Evolutionary conservation across 208 protist genomes (phyloP).

Genomic region (Porcisia deanei): DNA sequence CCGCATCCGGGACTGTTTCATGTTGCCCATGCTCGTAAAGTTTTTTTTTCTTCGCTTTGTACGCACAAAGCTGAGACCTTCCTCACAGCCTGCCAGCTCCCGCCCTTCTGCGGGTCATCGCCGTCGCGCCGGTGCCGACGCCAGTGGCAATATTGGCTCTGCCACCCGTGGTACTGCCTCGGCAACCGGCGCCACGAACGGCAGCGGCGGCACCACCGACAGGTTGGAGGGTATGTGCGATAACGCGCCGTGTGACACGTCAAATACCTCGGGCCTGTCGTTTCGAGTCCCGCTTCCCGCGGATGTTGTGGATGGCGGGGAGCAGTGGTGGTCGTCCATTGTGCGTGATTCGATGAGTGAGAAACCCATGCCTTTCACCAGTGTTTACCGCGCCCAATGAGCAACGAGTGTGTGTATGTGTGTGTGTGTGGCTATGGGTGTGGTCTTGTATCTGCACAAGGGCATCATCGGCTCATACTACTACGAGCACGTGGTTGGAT

Average conservation of each 20-base stretch:
- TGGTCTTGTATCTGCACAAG: neutral
- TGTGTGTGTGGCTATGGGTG: neutral
- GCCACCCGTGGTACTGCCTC: neutral
- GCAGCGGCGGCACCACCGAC: neutral
- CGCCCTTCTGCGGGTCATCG: conserved; percentile 8
- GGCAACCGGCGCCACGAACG: neutral
- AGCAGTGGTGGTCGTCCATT: conserved; percentile 42
- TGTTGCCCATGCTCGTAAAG: conserved; percentile 62
- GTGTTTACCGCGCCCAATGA: conserved; percentile 6
- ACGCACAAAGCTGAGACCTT: conserved; percentile 37
- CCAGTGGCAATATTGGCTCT: neutral
- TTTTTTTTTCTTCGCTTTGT: conserved; percentile 71
- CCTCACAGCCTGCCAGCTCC: neutral
- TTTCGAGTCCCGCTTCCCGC: conserved; percentile 66
- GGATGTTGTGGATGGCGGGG: conserved; percentile 64
- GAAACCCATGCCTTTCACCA: conserved; percentile 19
- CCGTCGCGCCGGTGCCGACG: conserved; percentile 5
- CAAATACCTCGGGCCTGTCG: conserved; percentile 34
- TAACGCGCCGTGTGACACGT: neutral
- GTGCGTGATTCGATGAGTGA: conserved; percentile 34
- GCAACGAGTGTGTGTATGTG: neutral
- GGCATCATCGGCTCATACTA: too few relatives aligned
- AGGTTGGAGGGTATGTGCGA: neutral
- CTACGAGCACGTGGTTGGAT: too few relatives aligned
- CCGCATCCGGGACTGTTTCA: conserved; percentile 71